Conservation (phyloP, 257 asterid genomes). For the Solanum chiquidenum region DNA sequence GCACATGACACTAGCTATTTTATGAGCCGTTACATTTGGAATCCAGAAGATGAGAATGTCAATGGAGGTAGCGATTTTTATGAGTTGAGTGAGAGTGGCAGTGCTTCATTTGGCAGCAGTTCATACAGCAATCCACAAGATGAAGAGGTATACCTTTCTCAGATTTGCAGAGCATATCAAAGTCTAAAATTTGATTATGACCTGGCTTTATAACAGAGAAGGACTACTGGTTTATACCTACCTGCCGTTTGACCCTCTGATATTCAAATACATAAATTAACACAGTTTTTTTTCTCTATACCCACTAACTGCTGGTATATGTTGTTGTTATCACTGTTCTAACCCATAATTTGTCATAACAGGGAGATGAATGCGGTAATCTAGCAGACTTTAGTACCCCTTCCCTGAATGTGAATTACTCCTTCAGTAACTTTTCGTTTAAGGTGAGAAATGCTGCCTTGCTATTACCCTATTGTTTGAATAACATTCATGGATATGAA, state of each 20-base stretch:
- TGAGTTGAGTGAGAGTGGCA: constrained; percentile 58
- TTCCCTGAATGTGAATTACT: constrained; percentile 42
- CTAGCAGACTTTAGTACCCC: constrained; percentile 63
- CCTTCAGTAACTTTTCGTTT: constrained; percentile 91
- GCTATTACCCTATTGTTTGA: neutral
- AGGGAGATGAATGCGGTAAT: constrained; percentile 83
- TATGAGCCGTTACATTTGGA: constrained; percentile 96
- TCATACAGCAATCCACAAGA: constrained; percentile 59
- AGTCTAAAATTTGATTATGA: neutral
- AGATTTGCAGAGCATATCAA: neutral
- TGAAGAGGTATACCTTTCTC: constrained; percentile 54
- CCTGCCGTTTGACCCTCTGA: neutral
- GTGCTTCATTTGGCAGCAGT: constrained; percentile 72
- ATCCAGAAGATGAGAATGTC: constrained; percentile 67
- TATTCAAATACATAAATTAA: neutral
- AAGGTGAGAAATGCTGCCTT: constrained; percentile 44
- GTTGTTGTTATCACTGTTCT: neutral
- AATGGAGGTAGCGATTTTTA: constrained; percentile 75
- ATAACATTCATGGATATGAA: neutral
- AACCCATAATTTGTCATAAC: constrained; percentile 10
- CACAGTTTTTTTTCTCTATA: neutral
- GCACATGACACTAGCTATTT: constrained; percentile 90
- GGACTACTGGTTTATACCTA: neutral
- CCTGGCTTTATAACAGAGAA: neutral
- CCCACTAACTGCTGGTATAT: neutral